Evolutionary conservation across 129 eudicot genomes (phyloP), one percentile per base, ranked within the genome.

Genomic region (Escallonia rubra): DNA sequence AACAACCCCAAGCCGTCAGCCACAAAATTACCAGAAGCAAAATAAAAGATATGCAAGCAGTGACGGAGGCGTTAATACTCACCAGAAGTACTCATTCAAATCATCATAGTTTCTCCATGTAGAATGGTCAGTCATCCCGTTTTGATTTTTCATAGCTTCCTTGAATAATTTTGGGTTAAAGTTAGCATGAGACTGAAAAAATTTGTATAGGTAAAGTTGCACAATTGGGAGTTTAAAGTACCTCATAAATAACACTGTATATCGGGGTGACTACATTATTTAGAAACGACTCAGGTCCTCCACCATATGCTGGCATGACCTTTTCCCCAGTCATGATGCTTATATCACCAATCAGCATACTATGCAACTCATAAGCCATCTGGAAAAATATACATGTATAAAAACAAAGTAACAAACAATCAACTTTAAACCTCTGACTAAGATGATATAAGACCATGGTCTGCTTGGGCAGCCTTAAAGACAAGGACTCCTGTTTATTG

Each of bases 31-130:
- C 63, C 44, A 43, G 42, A 39, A 42, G 70, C 38, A 43, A 4
- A 57, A 41, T 43, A 42, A 67, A 41, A 53, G 5, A 56, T 11
- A 57, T 46, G 9, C 10, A 63, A 54, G 23, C 13, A 46, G 58
- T 39, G 49, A 64, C 11, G 59, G 52, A 43, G 7, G 61, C 16
- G 61, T 49, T 14, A n/a, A 60, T 6, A 43, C 61, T 58, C 41
- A 89, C 99, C 97, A 94, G 84, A 94, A 94, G 59, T 76, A 94
- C 77, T 94, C 99, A 53, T 90, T 89, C 60, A 94, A 63, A 85
- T 94, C 99, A 41, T 94, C 99, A 64, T 94, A 94, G 72, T 94
- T 94, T 87, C 99, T 89, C 99, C 99, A 94, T 6, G 82, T 78
- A 15, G 99, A 90, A 83, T 94, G 92, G 70, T 94, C 96, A 41